A percentile compares a stretch with the other conserved stretches of the same genome.
Conservation (phyloP, 495 filamentous ascomycete species). For the Talaromyces wortmannii region DNA sequence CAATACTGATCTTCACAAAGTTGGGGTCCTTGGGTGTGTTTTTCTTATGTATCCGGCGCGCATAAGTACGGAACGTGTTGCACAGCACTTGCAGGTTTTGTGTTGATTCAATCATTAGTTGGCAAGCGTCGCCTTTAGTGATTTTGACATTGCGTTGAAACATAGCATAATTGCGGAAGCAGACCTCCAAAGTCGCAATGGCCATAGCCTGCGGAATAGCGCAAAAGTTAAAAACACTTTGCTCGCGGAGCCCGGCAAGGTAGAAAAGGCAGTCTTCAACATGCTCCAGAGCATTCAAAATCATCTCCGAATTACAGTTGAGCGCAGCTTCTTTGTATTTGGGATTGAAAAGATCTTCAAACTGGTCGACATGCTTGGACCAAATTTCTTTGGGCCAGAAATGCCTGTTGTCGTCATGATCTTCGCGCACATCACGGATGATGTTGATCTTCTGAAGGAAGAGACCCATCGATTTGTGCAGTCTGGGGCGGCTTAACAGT, state of each 20-base stretch:
- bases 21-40: conserved; percentile 92
- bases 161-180: conserved; percentile 86
- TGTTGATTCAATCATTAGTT: conserved; percentile 84
- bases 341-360: conserved; percentile 82
- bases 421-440: conserved; percentile 90
- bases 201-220: conserved; percentile 99
- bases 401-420: conserved; percentile 74
- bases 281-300: conserved; percentile 78
- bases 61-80: conserved; percentile 69
- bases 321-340: conserved; percentile 74
- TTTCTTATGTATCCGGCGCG: conserved; percentile 82
- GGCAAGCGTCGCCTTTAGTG: conserved; percentile 88
- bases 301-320: conserved; percentile 90
- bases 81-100: conserved; percentile 79
- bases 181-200: conserved; percentile 83
- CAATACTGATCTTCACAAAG: conserved; percentile 85
- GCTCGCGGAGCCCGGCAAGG: conserved; percentile 90
- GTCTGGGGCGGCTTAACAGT: conserved; percentile 65
- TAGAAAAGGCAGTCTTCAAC: conserved; percentile 94
- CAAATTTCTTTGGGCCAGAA: conserved; percentile 97
- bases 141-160: conserved; percentile 92
- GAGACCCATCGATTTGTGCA: conserved; percentile 93
- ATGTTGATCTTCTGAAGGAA: conserved; percentile 98
- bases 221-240: conserved; percentile 99
- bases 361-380: conserved; percentile 86